Conservation (phyloP, 306 rosid genomes). For the Fragaria vesca region DNA sequence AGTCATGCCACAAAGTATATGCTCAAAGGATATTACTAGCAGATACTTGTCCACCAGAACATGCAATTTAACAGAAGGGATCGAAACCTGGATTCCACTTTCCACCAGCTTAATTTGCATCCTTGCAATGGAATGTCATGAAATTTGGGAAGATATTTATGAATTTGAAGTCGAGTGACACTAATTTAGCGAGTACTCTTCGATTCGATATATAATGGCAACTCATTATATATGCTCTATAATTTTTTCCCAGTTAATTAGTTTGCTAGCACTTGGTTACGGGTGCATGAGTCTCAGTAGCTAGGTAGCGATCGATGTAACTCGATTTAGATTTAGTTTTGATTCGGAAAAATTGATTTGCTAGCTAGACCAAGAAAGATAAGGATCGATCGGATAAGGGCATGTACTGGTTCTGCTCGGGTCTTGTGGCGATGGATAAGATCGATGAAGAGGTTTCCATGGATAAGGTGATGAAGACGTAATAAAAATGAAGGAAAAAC, state of each 20-base stretch:
- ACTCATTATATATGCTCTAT: too few relatives aligned
- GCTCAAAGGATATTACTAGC: too few relatives aligned
- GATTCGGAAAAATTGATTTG: neutral
- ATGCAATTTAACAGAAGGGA: neutral
- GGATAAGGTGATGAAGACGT: neutral
- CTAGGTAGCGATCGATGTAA: neutral
- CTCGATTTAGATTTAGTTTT: neutral
- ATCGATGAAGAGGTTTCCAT: neutral
- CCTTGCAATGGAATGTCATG: neutral
- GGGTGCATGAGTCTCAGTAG: too few relatives aligned
- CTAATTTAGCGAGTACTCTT: too few relatives aligned
- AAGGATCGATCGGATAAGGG: neutral
- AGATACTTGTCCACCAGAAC: too few relatives aligned
- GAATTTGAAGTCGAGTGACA: neutral
- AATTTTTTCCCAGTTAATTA: neutral
- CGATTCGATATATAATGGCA: too few relatives aligned
- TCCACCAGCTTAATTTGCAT: neutral
- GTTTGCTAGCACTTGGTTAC: neutral
- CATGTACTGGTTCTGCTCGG: neutral
- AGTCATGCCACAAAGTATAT: too few relatives aligned
- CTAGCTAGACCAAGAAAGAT: neutral
- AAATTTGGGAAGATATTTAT: neutral
- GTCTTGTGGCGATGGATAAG: neutral
- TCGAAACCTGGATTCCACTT: neutral
- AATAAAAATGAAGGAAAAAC: too few relatives aligned